A percentile compares a stretch with the other conserved stretches of the same genome.
These are phyloP conservation scores for Calonectria fujianensis DNA, from an alignment of 2,329 filamentous ascomycete genomes.

Conservation along the genomic window DNA sequence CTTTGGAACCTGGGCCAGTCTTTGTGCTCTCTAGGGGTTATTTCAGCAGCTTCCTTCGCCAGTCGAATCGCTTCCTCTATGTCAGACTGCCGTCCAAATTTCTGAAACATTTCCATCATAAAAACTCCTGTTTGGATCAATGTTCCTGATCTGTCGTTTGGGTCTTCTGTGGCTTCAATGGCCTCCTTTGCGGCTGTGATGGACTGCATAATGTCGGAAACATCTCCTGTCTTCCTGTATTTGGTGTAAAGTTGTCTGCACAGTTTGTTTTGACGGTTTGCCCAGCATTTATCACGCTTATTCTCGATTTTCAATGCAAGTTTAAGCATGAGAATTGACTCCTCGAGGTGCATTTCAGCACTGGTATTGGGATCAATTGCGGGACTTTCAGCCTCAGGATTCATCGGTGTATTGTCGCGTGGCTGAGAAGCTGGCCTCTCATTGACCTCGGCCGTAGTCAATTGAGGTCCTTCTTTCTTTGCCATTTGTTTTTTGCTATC, in stretches of 20 bases:
- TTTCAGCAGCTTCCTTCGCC: not conserved
- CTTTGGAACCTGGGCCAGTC: constrained; percentile 1
- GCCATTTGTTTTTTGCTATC: not conserved
- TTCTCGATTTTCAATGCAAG: not conserved
- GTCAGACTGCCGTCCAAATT: not conserved
- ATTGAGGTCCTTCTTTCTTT: not conserved
- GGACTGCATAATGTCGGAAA: not conserved
- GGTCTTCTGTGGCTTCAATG: not conserved
- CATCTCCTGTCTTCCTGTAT: not conserved
- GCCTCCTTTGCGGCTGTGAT: not conserved
- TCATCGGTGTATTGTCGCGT: not conserved
- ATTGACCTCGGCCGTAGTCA: not conserved
- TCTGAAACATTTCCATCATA: not conserved
- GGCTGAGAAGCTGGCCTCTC: not conserved
- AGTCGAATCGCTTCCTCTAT: not conserved
- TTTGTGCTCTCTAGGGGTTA: not conserved
- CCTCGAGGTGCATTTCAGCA: not conserved
- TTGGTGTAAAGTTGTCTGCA: not conserved
- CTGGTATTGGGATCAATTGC: not conserved
- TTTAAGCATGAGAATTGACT: not conserved
- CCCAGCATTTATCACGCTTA: not conserved
- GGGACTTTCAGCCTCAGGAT: not conserved
- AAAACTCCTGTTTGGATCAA: not conserved
- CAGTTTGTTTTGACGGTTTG: not conserved
- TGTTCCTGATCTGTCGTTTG: not conserved